Evolutionary conservation across 2,329 filamentous ascomycete species (phyloP).

Genomic region (Aspergillus pseudotamarii): DNA sequence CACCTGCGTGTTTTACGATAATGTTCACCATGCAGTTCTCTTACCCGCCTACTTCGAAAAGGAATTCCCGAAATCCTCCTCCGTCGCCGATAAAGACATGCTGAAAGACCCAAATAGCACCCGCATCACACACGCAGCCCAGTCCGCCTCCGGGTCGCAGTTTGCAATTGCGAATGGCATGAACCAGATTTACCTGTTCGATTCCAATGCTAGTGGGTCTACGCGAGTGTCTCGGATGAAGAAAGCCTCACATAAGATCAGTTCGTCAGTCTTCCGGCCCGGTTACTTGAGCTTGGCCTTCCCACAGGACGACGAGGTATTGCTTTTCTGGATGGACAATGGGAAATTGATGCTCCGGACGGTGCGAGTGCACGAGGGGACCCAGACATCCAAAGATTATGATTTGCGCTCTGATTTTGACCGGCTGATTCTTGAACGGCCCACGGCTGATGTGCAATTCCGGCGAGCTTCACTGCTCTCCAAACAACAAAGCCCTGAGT

Average conservation of each 20-base stretch:
- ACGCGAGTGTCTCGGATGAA: conserved; percentile 34
- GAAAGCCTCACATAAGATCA: conserved; percentile 35
- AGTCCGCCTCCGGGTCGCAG: conserved; percentile 35
- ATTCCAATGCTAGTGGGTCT: conserved; percentile 31
- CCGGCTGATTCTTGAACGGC: conserved; percentile 25
- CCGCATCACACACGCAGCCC: conserved; percentile 37
- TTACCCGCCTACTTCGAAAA: conserved; percentile 30
- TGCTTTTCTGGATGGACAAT: conserved; percentile 26
- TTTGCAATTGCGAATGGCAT: conserved; percentile 37
- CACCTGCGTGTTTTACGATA: conserved; percentile 39
- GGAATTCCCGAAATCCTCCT: conserved; percentile 23
- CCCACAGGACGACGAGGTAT: conserved; percentile 23
- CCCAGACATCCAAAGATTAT: conserved; percentile 32
- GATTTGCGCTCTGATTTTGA: conserved; percentile 38
- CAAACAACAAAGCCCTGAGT: conserved; percentile 14
- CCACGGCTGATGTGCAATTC: conserved; percentile 15
- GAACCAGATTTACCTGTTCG: conserved; percentile 39
- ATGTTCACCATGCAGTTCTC: conserved; percentile 27
- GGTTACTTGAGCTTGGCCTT: conserved; percentile 34
- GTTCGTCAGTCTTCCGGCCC: conserved; percentile 35
- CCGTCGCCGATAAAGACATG: conserved; percentile 21
- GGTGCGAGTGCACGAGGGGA: conserved; percentile 25
- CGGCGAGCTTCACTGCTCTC: conserved; percentile 20
- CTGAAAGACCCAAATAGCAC: conserved; percentile 34
- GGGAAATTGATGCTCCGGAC: conserved; percentile 31